Evolutionary conservation across 2,329 filamentous ascomycete genomes (phyloP).

Genomic region (Cladosporium phlei): DNA sequence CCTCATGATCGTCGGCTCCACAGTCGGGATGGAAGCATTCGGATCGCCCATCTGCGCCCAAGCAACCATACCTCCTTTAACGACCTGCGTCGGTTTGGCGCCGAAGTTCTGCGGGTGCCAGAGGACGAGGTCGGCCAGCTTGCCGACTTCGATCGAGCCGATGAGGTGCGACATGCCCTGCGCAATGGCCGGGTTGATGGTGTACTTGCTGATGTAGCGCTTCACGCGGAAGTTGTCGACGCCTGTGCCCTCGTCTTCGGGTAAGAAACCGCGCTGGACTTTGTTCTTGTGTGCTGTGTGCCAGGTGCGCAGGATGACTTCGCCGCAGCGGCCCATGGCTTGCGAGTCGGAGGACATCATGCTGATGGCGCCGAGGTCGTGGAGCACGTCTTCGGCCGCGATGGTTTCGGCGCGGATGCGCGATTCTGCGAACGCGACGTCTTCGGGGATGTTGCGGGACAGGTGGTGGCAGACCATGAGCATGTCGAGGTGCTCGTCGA

Average conservation of each 20-base stretch:
- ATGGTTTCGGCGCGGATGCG: conserved; percentile 95
- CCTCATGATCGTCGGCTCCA: conserved; percentile 77
- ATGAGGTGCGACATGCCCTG: conserved; percentile 87
- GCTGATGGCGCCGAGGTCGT: conserved; percentile 89
- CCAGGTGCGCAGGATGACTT: conserved; percentile 90
- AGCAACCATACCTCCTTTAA: conserved; percentile 85
- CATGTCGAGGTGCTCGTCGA: conserved; percentile 97
- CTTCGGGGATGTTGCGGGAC: conserved; percentile 86
- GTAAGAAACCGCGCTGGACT: conserved; percentile 68
- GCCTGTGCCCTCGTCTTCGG: conserved; percentile 71
- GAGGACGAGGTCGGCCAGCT: conserved; percentile 81
- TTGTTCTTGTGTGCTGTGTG: conserved; percentile 98
- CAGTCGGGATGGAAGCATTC: conserved; percentile 68
- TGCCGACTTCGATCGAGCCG: conserved; percentile 82
- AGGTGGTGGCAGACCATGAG: conserved; percentile 97
- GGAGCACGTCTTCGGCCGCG: conserved; percentile 90
- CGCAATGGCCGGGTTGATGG: conserved; percentile 85
- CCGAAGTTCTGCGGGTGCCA: conserved; percentile 86
- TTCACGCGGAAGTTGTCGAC: conserved; percentile 92
- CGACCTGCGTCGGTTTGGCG: conserved; percentile 71
- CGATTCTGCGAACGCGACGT: conserved; percentile 90
- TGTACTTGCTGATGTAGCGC: conserved; percentile 92
- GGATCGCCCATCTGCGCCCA: conserved; percentile 69
- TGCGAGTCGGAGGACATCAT: conserved; percentile 98
- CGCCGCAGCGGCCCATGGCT: conserved; percentile 93